These are phyloP conservation scores for Alternaria novae-zelandiae DNA, from an alignment of 2,329 filamentous ascomycete genomes.

Conservation along the genomic window DNA sequence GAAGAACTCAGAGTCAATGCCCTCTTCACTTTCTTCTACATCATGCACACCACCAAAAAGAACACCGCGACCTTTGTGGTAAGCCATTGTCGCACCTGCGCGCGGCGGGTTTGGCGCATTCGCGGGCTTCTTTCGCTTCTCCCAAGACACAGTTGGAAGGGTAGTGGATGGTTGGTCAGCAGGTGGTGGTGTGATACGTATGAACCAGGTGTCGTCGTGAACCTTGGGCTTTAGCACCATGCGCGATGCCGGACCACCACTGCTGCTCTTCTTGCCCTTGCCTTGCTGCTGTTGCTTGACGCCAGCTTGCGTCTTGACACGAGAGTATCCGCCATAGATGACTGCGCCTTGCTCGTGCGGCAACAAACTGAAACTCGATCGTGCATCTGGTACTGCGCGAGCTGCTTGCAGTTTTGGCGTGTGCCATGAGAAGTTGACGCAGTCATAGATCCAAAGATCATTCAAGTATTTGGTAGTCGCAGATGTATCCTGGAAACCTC, in stretches of 20 bases:
- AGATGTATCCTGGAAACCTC: conserved; percentile 96
- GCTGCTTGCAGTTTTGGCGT: conserved; percentile 76
- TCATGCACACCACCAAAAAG: conserved; percentile 95
- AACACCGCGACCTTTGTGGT: conserved; percentile 91
- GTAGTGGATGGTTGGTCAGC: conserved; percentile 70
- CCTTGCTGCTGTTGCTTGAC: conserved; percentile 65
- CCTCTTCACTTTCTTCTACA: conserved; percentile 88
- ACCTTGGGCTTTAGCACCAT: conserved; percentile 85
- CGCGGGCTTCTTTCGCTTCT: conserved; percentile 87
- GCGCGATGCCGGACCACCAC: conserved; percentile 65
- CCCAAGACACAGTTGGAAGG: conserved; percentile 82
- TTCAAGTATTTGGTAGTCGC: conserved; percentile 92
- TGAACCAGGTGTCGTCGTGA: conserved; percentile 93
- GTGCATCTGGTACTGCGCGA: conserved; percentile 84
- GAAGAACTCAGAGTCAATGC: conserved; percentile 97
- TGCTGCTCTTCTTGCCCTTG: conserved; percentile 53
- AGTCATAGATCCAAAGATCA: conserved; percentile 96
- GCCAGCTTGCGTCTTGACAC: conserved; percentile 72
- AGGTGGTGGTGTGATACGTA: conserved; percentile 77
- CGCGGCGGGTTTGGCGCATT: conserved; percentile 85
- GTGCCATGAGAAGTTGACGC: conserved; percentile 83
- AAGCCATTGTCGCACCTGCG: conserved; percentile 91
- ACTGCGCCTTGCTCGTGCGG: conserved; percentile 91
- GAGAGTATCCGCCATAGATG: conserved; percentile 90
- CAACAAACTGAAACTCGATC: conserved; percentile 89